A percentile compares a stretch with the other conserved stretches of the same genome.
phyloP scores from a whole-genome alignment of 2,329 filamentous ascomycete species.

The Hypoxylon sp. region DNA sequence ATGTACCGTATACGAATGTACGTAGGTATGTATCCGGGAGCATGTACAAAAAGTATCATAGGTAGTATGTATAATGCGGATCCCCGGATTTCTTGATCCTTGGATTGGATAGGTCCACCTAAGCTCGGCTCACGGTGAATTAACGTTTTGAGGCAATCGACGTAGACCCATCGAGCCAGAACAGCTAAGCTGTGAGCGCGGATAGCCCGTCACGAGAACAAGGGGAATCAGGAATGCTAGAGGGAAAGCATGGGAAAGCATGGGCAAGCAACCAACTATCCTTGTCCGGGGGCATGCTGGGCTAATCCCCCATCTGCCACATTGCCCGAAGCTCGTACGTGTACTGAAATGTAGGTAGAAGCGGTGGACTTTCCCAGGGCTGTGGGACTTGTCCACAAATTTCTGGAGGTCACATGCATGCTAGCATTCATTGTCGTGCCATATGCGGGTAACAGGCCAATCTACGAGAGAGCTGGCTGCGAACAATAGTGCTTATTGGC shows the following conservation, averaged over 20 bases:
- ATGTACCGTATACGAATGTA: neutral
- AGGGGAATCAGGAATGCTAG: slow-evolving; percentile 33
- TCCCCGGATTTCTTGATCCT: slow-evolving; percentile 40
- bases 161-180: slow-evolving; percentile 13
- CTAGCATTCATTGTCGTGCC: slow-evolving; percentile 36
- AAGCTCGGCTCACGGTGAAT: slow-evolving; percentile 33
- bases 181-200: slow-evolving; percentile 3
- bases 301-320: slow-evolving; percentile 23
- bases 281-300: slow-evolving; percentile 27
- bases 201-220: slow-evolving; percentile 37
- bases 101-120: slow-evolving; percentile 30
- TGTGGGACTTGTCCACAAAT: slow-evolving; percentile 41
- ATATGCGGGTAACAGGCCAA: slow-evolving; percentile 43
- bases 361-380: slow-evolving; percentile 33
- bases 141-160: slow-evolving; percentile 38
- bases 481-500: slow-evolving; percentile 31
- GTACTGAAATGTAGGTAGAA: slow-evolving; percentile 20
- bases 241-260: slow-evolving; percentile 13
- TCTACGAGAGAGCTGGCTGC: slow-evolving; percentile 22
- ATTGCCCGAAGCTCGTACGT: slow-evolving; percentile 33
- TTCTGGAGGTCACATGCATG: slow-evolving; percentile 44
- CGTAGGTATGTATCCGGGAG: slow-evolving; percentile 4
- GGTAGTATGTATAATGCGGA: slow-evolving; percentile 29
- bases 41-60: no score
- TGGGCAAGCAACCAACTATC: slow-evolving; percentile 21